These are phyloP conservation scores for Mycena alexandri DNA, from an alignment of 768 basidiomycete species.

Conservation along the genomic window DNA sequence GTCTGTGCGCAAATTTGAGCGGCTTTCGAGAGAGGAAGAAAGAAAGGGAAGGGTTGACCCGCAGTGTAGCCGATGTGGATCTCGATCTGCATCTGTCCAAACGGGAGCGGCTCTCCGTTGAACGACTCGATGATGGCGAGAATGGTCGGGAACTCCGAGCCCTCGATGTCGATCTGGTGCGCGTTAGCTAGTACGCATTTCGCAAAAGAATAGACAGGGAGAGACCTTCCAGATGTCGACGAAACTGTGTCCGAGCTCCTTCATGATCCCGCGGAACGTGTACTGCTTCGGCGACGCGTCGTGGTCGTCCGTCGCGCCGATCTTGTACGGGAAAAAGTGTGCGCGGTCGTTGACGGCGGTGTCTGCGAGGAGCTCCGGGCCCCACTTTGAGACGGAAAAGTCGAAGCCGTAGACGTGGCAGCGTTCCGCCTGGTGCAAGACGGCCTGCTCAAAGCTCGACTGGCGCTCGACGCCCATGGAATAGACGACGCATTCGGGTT, in stretches of 20 bases:
- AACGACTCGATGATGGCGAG: no score
- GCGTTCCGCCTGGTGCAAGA: constrained; percentile 45
- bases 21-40: no score
- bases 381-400: constrained; percentile 34
- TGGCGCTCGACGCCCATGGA: constrained; percentile 59
- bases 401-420: constrained; percentile 52
- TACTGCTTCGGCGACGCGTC: constrained; percentile 52
- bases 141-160: no score
- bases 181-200: no score
- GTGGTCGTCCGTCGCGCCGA: constrained; percentile 54
- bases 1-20: no score
- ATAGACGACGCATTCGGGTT: constrained; percentile 57
- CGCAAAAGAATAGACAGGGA: background rate
- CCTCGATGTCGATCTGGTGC: no score
- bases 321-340: constrained; percentile 57
- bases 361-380: constrained; percentile 48
- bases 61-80: no score
- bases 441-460: constrained; percentile 58
- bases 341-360: constrained; percentile 47
- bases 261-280: constrained; percentile 60
- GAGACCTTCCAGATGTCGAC: background rate
- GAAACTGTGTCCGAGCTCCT: constrained; percentile 51
- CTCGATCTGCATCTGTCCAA: no score
- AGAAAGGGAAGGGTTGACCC: no score
- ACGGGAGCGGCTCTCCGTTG: no score